phyloP scores from a whole-genome alignment of 768 basidiomycete genomes.

The Podaxis sp. region DNA sequence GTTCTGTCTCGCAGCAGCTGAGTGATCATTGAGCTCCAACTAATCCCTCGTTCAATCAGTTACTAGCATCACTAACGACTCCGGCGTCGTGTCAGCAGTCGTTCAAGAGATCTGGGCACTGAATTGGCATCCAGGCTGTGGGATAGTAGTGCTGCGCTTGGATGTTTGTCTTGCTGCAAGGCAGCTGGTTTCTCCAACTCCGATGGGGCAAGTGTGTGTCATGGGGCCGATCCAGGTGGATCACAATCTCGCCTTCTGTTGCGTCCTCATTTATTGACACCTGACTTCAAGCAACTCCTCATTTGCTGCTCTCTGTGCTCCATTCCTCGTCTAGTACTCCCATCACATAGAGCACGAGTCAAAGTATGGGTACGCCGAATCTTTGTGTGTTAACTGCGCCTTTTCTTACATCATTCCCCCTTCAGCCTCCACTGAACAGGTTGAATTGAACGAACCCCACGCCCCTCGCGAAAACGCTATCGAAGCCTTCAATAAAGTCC shows the following conservation, averaged over 20 bases:
- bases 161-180: neutral
- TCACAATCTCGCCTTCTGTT: neutral
- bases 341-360: neutral
- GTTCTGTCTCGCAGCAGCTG: no score
- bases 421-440: constrained; percentile 52
- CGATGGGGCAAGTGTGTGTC: neutral
- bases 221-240: neutral
- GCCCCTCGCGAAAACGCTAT: constrained; percentile 54
- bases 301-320: neutral
- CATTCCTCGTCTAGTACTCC: neutral
- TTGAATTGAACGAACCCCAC: constrained; percentile 57
- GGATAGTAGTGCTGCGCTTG: neutral
- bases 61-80: neutral
- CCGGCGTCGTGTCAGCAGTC: neutral
- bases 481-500: constrained; percentile 57
- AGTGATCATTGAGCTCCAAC: no score
- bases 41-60: no score
- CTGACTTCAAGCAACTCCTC: neutral
- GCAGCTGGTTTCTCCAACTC: neutral
- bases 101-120: no score
- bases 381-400: neutral
- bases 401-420: neutral
- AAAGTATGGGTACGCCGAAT: constrained; percentile 13
- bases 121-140: no score
- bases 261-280: no score